A percentile compares a stretch with the other conserved stretches of the same genome.
Conservation (phyloP, 352 stramenopile genomes). For the Globisporangium ultimum region DNA sequence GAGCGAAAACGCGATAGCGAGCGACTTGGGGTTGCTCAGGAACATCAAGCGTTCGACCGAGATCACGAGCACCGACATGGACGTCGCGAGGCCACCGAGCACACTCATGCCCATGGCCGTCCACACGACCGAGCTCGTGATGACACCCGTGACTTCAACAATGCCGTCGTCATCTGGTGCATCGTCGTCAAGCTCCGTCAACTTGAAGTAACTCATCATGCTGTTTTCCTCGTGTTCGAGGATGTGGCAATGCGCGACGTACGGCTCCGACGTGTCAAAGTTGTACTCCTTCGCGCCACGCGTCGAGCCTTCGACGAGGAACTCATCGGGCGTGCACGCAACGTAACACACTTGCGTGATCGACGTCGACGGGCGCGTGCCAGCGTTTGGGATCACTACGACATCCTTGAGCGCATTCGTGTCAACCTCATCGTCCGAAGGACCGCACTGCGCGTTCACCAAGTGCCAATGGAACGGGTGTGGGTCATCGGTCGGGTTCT, state of each 20-base stretch:
- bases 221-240: slow-evolving; percentile 69
- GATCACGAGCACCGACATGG: neutral
- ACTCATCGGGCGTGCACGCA: too few relatives aligned
- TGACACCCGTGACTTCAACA: slow-evolving; percentile 23
- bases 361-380: too few relatives aligned
- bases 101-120: slow-evolving; percentile 74
- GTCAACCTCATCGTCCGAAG: slow-evolving; percentile 26
- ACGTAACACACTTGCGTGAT: too few relatives aligned
- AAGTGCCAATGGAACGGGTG: slow-evolving; percentile 53
- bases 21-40: slow-evolving; percentile 35
- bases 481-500: slow-evolving; percentile 41
- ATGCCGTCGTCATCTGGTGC: slow-evolving; percentile 4
- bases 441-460: slow-evolving; percentile 41
- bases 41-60: too few relatives aligned
- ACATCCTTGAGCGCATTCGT: slow-evolving; percentile 41
- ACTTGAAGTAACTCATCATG: slow-evolving; percentile 62
- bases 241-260: slow-evolving; percentile 48
- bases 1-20: slow-evolving; percentile 61
- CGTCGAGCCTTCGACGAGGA: too few relatives aligned
- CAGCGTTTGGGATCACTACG: slow-evolving; percentile 1
- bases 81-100: slow-evolving; percentile 22
- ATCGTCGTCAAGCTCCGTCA: slow-evolving; percentile 36
- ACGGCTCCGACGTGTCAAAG: too few relatives aligned
- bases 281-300: too few relatives aligned
- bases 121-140: slow-evolving; percentile 43